Evolutionary conservation across 129 eudicot species (phyloP).

Genomic region (Pulicaria dysenterica): DNA sequence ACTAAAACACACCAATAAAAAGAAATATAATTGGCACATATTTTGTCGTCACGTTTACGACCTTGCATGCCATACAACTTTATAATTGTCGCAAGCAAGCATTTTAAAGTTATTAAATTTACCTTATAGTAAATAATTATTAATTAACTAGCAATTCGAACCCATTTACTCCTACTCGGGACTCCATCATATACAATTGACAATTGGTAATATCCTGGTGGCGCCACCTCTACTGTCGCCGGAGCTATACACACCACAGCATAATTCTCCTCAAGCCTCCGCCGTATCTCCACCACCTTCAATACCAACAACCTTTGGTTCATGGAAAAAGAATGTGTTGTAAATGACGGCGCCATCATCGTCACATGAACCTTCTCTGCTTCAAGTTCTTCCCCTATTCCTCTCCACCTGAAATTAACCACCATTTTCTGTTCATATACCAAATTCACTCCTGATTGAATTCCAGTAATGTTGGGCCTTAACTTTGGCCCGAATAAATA

Average conservation of each 20-base stretch:
- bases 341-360: slow-evolving; percentile 53
- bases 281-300: slow-evolving; percentile 26
- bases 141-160: slow-evolving; percentile 21
- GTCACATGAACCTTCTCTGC: slow-evolving; percentile 30
- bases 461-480: slow-evolving; percentile 38
- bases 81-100: slow-evolving; percentile 25
- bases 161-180: slow-evolving; percentile 47
- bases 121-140: slow-evolving; percentile 7
- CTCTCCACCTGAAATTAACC: slow-evolving; percentile 34
- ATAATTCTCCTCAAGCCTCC: slow-evolving; percentile 19
- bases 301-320: slow-evolving; percentile 47
- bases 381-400: slow-evolving; percentile 9
- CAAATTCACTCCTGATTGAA: slow-evolving; percentile 26
- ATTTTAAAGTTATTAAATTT: slow-evolving; percentile 23
- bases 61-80: slow-evolving; percentile 31
- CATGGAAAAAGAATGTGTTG: slow-evolving; percentile 55
- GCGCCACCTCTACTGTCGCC: slow-evolving; percentile 36
- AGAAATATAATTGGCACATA: slow-evolving; percentile 5
- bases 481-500: slow-evolving; percentile 30
- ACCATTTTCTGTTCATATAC: slow-evolving; percentile 20
- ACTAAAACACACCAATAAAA: not conserved
- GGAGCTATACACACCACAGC: slow-evolving; percentile 31
- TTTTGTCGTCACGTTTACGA: slow-evolving; percentile 20
- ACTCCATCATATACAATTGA: slow-evolving; percentile 42
- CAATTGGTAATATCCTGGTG: slow-evolving; percentile 49